Percentiles rank a stretch among this genome's conserved stretches.
phyloP scores from a whole-genome alignment of 148 eudicot species.

The Polygonum maritimum region DNA sequence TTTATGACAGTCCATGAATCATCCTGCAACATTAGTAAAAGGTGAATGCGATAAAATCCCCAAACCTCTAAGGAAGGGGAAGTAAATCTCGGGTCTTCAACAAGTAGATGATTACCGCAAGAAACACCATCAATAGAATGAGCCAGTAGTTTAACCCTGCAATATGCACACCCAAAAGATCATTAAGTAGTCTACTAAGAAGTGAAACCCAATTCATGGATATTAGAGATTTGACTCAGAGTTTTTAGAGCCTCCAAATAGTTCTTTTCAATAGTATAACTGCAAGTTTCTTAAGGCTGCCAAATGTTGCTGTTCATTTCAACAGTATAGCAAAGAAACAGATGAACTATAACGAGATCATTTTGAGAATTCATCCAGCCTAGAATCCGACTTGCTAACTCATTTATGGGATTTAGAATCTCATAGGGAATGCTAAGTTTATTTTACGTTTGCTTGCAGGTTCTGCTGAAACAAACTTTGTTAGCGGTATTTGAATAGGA shows the following conservation, averaged over 20 bases:
- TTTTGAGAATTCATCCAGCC: too few species aligned
- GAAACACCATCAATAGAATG: conserved; percentile 22
- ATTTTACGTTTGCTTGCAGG: too few species aligned
- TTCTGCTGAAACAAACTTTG: too few species aligned
- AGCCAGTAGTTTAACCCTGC: conserved; percentile 37
- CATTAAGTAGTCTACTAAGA: not conserved
- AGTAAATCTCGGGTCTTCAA: conserved; percentile 17
- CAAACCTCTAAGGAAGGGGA: conserved; percentile 10
- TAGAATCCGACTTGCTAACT: too few species aligned
- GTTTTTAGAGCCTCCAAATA: not conserved
- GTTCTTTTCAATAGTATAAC: not conserved
- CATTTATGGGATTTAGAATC: too few species aligned
- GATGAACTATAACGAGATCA: not conserved
- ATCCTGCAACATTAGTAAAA: not conserved
- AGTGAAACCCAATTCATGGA: not conserved
- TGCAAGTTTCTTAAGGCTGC: not conserved
- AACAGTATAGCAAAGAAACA: too few species aligned
- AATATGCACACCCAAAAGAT: not conserved
- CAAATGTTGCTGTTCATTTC: too few species aligned
- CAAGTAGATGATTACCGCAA: conserved; percentile 20
- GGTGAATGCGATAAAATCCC: not conserved
- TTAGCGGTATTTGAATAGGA: too few species aligned
- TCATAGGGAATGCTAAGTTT: too few species aligned
- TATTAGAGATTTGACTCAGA: not conserved
- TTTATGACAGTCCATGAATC: not conserved